Percentiles rank a stretch among this genome's conserved stretches.
phyloP scores from a whole-genome alignment of 805 yeast species.

The Monosporozyma aerobia region DNA sequence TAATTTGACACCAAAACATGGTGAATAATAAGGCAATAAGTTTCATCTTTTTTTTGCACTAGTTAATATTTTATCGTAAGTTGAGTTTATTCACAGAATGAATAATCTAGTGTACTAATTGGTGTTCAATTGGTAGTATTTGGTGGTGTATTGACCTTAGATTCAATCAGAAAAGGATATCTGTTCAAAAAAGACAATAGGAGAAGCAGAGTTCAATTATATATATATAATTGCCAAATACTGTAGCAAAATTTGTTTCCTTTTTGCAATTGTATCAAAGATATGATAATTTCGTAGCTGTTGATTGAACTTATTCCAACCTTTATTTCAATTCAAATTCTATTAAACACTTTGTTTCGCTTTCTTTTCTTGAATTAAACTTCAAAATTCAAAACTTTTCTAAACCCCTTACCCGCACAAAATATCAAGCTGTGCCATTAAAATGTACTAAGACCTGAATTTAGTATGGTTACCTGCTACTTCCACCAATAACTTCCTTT shows the following conservation, averaged over 20 bases:
- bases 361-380: not conserved
- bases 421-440: not conserved
- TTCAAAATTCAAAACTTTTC: not conserved
- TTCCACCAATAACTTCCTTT: not conserved
- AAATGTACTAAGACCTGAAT: not conserved
- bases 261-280: not conserved
- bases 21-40: conserved; percentile 1
- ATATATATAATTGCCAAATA: not conserved
- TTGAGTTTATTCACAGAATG: not conserved
- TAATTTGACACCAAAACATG: not conserved
- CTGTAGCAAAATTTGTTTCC: not conserved
- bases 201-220: not conserved
- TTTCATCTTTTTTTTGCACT: not conserved
- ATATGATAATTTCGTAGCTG: not conserved
- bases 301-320: not conserved
- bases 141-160: not conserved
- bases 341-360: not conserved
- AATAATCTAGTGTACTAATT: not conserved
- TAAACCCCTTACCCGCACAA: not conserved
- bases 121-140: not conserved
- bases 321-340: not conserved
- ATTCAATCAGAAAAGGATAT: not conserved
- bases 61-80: not conserved
- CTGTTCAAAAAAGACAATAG: not conserved
- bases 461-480: not conserved